These are phyloP conservation scores for Sabuloglossum arenarium DNA, from an alignment of 495 filamentous ascomycete genomes.

Conservation along the genomic window DNA sequence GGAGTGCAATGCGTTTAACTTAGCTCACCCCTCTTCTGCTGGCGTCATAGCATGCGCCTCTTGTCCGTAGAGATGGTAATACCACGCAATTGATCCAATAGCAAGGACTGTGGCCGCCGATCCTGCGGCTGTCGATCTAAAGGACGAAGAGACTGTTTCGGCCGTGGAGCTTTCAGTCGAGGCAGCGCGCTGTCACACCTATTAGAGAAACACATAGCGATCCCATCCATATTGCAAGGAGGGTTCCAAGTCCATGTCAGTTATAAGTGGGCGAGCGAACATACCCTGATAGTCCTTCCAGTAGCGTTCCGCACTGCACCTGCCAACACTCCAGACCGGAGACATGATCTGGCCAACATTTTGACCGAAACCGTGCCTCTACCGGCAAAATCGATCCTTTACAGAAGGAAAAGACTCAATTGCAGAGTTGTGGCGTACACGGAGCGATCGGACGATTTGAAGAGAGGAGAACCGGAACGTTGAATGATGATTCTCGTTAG, in stretches of 20 bases:
- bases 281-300: slow-evolving; percentile 38
- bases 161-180: slow-evolving; percentile 30
- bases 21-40: slow-evolving; percentile 87
- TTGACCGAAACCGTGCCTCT: slow-evolving; percentile 13
- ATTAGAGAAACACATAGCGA: neutral
- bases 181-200: slow-evolving; percentile 34
- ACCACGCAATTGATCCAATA: slow-evolving; percentile 78
- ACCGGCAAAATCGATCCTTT: neutral
- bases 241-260: slow-evolving; percentile 5
- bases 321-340: slow-evolving; percentile 49
- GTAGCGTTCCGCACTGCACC: slow-evolving; percentile 28
- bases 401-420: slow-evolving; percentile 2
- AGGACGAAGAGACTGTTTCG: slow-evolving; percentile 31
- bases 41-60: slow-evolving; percentile 76
- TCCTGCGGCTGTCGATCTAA: slow-evolving; percentile 57
- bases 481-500: neutral
- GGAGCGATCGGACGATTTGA: neutral
- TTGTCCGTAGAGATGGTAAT: slow-evolving; percentile 84
- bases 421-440: neutral
- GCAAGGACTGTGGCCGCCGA: slow-evolving; percentile 66
- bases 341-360: slow-evolving; percentile 74
- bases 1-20: neutral
- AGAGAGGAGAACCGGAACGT: neutral
- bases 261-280: slow-evolving; percentile 11
- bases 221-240: slow-evolving; percentile 5